Evolutionary conservation across 2,329 filamentous ascomycete genomes (phyloP).

Genomic region (Penicillium polonicum): DNA sequence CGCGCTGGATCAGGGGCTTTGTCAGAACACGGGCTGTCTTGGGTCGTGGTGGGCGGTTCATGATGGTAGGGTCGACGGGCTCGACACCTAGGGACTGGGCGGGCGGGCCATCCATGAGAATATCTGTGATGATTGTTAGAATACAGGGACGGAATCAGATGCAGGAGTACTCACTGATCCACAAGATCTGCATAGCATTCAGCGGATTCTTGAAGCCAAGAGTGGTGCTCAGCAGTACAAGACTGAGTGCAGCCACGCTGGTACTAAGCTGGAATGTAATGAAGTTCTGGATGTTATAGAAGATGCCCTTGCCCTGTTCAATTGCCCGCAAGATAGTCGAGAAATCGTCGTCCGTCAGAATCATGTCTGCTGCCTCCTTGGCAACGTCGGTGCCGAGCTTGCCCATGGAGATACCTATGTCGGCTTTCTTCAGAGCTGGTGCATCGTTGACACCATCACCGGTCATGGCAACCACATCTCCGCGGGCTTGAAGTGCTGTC

Average conservation of each 20-base stretch:
- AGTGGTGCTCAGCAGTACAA: slow-evolving; percentile 89
- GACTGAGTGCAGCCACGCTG: slow-evolving; percentile 84
- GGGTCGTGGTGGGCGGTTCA: slow-evolving; percentile 83
- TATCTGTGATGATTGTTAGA: slow-evolving; percentile 61
- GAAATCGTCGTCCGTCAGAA: slow-evolving; percentile 85
- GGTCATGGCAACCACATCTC: slow-evolving; percentile 98
- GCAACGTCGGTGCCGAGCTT: slow-evolving; percentile 92
- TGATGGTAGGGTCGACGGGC: slow-evolving; percentile 88
- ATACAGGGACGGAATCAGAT: not conserved
- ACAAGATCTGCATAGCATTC: slow-evolving; percentile 99
- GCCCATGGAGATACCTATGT: slow-evolving; percentile 98
- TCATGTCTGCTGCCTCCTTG: slow-evolving; percentile 89
- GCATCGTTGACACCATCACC: slow-evolving; percentile 98
- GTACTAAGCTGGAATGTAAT: slow-evolving; percentile 97
- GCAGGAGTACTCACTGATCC: slow-evolving; percentile 79
- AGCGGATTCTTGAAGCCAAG: slow-evolving; percentile 92
- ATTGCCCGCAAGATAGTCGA: slow-evolving; percentile 90
- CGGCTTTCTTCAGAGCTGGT: slow-evolving; percentile 91
- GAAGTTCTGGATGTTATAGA: slow-evolving; percentile 99
- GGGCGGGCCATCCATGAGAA: slow-evolving; percentile 98
- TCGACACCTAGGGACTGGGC: slow-evolving; percentile 97
- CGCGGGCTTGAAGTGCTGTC: slow-evolving; percentile 81
- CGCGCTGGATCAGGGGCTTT: slow-evolving; percentile 73
- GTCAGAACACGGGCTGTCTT: slow-evolving; percentile 92
- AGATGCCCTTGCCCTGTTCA: slow-evolving; percentile 98